Conservation (phyloP, 768 basidiomycete genomes). For the Kwoniella newhampshirensis region DNA sequence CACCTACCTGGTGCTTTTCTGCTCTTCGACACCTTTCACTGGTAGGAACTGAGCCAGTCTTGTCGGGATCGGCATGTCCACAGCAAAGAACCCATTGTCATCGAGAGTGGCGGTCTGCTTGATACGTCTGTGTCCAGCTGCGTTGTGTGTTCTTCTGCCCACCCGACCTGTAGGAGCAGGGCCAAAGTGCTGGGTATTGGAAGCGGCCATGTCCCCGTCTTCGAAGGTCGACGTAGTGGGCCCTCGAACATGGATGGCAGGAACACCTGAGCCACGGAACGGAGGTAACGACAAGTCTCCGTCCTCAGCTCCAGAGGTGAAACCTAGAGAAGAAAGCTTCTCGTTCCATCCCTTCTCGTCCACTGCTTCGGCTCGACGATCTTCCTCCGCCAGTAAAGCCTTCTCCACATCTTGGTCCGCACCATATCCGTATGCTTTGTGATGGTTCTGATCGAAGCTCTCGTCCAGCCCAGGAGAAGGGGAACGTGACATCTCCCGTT, state of each 20-base stretch:
- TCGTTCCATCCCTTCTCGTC: constrained; percentile 20
- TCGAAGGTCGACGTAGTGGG: constrained; percentile 15
- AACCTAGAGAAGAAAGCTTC: constrained; percentile 22
- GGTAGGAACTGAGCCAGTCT: constrained; percentile 49
- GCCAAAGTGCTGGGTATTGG: constrained; percentile 48
- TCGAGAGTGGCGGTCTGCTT: constrained; percentile 47
- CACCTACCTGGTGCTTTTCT: constrained; percentile 45
- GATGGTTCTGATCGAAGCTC: constrained; percentile 18
- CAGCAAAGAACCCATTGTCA: constrained; percentile 47
- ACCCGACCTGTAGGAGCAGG: constrained; percentile 50
- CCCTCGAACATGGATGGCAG: constrained; percentile 23
- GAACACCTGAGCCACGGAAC: constrained; percentile 10
- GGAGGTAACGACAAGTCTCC: constrained; percentile 33
- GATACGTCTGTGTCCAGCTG: constrained; percentile 38
- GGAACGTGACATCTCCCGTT: constrained; percentile 17
- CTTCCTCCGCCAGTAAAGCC: constrained; percentile 19
- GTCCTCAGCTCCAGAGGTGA: constrained; percentile 13
- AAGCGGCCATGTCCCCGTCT: constrained; percentile 13
- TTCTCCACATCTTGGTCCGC: constrained; percentile 29
- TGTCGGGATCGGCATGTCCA: constrained; percentile 50
- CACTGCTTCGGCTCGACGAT: not conserved
- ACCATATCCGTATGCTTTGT: not conserved
- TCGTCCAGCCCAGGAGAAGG: constrained; percentile 23
- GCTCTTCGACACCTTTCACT: constrained; percentile 47
- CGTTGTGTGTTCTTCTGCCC: constrained; percentile 41